phyloP scores from a whole-genome alignment of 306 rosid genomes.

The Coriaria nepalensis region DNA sequence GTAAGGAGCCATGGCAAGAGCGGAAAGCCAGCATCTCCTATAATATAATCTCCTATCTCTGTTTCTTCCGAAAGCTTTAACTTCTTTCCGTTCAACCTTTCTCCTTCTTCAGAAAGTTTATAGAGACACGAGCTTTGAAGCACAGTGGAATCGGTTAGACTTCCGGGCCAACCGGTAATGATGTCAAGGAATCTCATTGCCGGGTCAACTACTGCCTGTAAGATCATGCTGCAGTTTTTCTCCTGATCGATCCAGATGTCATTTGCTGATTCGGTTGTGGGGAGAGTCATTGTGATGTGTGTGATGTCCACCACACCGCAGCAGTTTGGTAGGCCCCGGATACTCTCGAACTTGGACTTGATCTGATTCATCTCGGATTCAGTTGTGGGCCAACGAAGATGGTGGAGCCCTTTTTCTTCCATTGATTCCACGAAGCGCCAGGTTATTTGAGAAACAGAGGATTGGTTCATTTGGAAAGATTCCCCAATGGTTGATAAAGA shows the following conservation, averaged over 20 bases:
- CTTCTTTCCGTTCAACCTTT: slow-evolving; percentile 35
- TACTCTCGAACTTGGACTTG: slow-evolving; percentile 55
- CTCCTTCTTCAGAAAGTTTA: slow-evolving; percentile 47
- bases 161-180: slow-evolving; percentile 88
- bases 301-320: slow-evolving; percentile 80
- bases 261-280: slow-evolving; percentile 30
- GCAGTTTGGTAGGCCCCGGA: slow-evolving; percentile 63
- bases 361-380: slow-evolving; percentile 48
- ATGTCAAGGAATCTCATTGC: slow-evolving; percentile 63
- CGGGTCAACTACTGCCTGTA: slow-evolving; percentile 80
- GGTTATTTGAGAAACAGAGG: slow-evolving; percentile 77
- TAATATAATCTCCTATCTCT: slow-evolving; percentile 41
- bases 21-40: slow-evolving; percentile 70
- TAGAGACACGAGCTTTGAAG: slow-evolving; percentile 52
- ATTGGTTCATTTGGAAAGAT: slow-evolving; percentile 52
- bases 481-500: slow-evolving; percentile 60
- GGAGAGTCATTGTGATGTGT: slow-evolving; percentile 78
- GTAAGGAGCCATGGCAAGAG: slow-evolving; percentile 81
- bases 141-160: slow-evolving; percentile 44
- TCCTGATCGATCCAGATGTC: slow-evolving; percentile 65
- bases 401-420: slow-evolving; percentile 76
- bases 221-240: slow-evolving; percentile 80
- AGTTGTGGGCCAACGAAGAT: slow-evolving; percentile 70
- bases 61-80: slow-evolving; percentile 32
- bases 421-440: slow-evolving; percentile 85